Evolutionary conservation across 768 basidiomycete species (phyloP).

Genomic region (Paxillus ammoniavirescens): DNA sequence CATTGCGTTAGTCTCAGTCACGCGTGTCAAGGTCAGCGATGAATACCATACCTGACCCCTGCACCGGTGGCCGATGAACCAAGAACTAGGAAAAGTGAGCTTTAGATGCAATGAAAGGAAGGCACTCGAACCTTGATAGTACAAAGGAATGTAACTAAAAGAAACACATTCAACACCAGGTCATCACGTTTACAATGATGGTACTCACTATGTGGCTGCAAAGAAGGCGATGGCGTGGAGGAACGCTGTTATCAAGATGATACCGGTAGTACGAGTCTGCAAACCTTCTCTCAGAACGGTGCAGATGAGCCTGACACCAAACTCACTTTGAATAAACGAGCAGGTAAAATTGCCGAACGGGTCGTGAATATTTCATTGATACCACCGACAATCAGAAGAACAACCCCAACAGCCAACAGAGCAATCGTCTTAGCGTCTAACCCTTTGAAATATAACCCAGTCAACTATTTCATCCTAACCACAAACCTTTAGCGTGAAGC

Average conservation of each 20-base stretch:
- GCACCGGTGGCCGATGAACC: not conserved
- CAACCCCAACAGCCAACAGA: constrained; percentile 57
- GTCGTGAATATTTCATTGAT: constrained; percentile 62
- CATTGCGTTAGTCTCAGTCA: not conserved
- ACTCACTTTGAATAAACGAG: constrained; percentile 67
- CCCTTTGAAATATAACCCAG: constrained; percentile 40
- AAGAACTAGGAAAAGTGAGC: not conserved
- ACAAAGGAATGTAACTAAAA: constrained; percentile 63
- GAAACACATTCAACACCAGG: not conserved
- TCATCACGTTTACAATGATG: not conserved
- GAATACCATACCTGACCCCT: not conserved
- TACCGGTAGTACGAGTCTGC: constrained; percentile 70
- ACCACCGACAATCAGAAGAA: constrained; percentile 47
- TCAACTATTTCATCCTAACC: not conserved
- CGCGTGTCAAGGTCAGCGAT: too few relatives aligned
- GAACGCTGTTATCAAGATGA: constrained; percentile 56
- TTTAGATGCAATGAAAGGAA: not conserved
- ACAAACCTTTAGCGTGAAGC: not conserved
- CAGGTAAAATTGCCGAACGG: constrained; percentile 70
- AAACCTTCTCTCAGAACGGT: not conserved
- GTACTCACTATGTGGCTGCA: constrained; percentile 32
- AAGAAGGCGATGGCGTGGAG: constrained; percentile 69
- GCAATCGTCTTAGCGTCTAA: constrained; percentile 56
- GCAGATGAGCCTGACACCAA: not conserved
- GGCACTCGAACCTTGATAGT: constrained; percentile 50